Evolutionary conservation across 257 asterid species (phyloP).

Genomic region (Petrea volubilis): DNA sequence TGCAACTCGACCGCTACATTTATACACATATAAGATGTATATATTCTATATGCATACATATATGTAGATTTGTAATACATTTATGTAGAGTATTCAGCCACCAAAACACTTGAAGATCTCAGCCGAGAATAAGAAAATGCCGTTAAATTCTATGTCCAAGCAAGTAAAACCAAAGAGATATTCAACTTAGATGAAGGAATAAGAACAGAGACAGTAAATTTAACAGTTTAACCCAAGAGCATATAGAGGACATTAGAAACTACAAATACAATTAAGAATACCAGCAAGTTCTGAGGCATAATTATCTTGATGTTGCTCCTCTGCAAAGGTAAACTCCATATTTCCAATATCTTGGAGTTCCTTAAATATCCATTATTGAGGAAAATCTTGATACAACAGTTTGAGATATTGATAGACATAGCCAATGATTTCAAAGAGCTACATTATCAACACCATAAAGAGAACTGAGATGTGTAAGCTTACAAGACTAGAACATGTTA

Average conservation of each 20-base stretch:
- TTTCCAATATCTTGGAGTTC: constrained; percentile 93
- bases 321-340: constrained; percentile 91
- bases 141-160: constrained; percentile 1
- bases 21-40: no score
- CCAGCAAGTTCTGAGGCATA: constrained; percentile 98
- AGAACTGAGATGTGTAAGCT: constrained; percentile 9
- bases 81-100: no score
- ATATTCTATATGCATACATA: no score
- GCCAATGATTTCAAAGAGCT: constrained; percentile 84
- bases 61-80: no score
- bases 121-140: neutral
- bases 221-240: neutral
- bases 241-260: neutral
- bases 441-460: constrained; percentile 30
- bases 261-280: constrained; percentile 26
- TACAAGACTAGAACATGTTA: constrained; percentile 8
- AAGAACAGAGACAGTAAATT: neutral
- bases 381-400: constrained; percentile 68
- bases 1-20: no score
- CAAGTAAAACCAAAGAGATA: constrained; percentile 3
- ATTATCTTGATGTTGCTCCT: constrained; percentile 98
- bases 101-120: neutral
- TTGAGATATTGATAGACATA: constrained; percentile 89
- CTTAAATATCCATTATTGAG: constrained; percentile 92
- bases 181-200: constrained; percentile 14